These are phyloP conservation scores for thale cress (Arabidopsis thaliana) DNA, from an alignment of 345 rosid genomes.

Conservation along the genomic window TAIR10.1 NC_003071.7:7260501-7261000, in stretches of 20 bases:
- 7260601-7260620: neutral
- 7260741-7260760: neutral
- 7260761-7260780: neutral
- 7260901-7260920: no score
- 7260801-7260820: neutral
- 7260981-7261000: neutral
- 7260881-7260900: no score
- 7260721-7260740: neutral
- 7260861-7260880: no score
- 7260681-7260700: neutral
- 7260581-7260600: constrained; percentile 5
- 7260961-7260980: neutral
- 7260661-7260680: neutral
- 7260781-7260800: neutral
- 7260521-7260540: constrained; percentile 34
- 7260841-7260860: no score
- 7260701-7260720: neutral
- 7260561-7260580: neutral
- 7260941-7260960: neutral
- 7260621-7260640: neutral
- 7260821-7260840: no score
- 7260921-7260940: neutral
- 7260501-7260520: neutral
- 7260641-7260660: neutral
- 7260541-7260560: constrained; percentile 32